Evolutionary conservation across 163 green algal genomes (phyloP).

Genomic region (Smithsoniella earleae): DNA sequence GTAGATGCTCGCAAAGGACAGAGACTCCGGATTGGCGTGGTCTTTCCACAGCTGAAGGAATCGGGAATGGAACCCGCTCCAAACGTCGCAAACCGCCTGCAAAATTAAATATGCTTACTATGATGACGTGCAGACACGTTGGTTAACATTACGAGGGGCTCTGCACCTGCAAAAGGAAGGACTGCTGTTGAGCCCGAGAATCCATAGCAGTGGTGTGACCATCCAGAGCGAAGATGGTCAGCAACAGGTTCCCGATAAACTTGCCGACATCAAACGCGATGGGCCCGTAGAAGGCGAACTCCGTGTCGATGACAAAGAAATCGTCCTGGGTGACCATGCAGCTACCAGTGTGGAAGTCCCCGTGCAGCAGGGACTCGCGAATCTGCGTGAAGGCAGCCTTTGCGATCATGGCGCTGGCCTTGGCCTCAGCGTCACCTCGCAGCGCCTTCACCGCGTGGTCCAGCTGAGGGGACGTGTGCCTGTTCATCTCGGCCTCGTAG

Average conservation of each 20-base stretch:
- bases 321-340: constrained; percentile 64
- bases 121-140: no score
- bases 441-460: constrained; percentile 60
- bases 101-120: no score
- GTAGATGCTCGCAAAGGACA: constrained; percentile 18
- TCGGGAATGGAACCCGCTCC: constrained; percentile 30
- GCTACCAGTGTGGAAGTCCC: constrained; percentile 92
- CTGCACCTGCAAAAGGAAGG: constrained; percentile 50
- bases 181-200: constrained; percentile 37
- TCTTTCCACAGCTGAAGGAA: constrained; percentile 37
- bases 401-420: constrained; percentile 48
- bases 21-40: neutral
- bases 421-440: constrained; percentile 51
- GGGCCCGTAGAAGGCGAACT: constrained; percentile 94
- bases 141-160: no score
- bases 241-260: constrained; percentile 85
- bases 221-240: constrained; percentile 77
- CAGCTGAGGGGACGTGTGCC: constrained; percentile 69
- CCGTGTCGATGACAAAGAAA: constrained; percentile 72
- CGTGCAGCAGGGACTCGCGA: constrained; percentile 83
- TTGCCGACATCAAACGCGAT: constrained; percentile 95
- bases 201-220: constrained; percentile 49
- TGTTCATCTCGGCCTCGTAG: constrained; percentile 43
- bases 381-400: constrained; percentile 66
- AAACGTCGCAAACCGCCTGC: constrained; percentile 25